Evolutionary conservation across 345 rosid genomes (phyloP), one percentile per base, ranked within the genome.

Genomic region (Brassica juncea): DNA sequence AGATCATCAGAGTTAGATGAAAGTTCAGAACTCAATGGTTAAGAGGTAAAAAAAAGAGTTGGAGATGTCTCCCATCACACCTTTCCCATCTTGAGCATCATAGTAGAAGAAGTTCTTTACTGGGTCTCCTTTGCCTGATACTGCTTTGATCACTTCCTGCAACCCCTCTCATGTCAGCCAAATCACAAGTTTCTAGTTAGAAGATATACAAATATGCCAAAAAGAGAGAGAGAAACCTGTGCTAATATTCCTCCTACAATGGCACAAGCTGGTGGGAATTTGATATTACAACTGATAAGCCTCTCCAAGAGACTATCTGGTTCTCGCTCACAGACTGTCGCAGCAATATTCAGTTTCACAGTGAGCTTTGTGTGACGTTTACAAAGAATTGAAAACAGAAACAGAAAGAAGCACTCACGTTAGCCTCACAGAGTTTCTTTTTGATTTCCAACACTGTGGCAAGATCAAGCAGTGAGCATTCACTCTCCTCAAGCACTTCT

Each of bases 241-340:
- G 98, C 99, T 35, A 93, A 87, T 72, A 88, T 86, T 75, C 99
- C 99, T 68, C 99, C 98, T 1, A 95, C 74, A 77, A 95, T 84
- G 42, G 98, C 98, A 87, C 99, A 95, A 47, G 89, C 94, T 2
- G 97, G 92, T 77, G 98, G 94, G 75, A 87, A 95, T 82, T 93
- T 97, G 35, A 66, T 79, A 23, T 71, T 71, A 67, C 83, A 85
- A 3, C 21, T 59, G 62, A 90, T 81, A 79, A 95, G 85, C 77
- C 99, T 91, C 77, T 91, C 96, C 34, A 95, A 84, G 37, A 93
- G 87, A 66, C 79, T 61, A 80, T 90, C 83, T 4, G 91, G 94
- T 71, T 84, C 82, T 90, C 92, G 68, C 78, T 83, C 27, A 91
- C 49, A 12, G 84, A 84, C 99, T 91, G 92, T 77, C 70, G 27